Base-by-base conservation (phyloP, 192 early-diverging fungal species). In the Podila verticillata region DNA sequence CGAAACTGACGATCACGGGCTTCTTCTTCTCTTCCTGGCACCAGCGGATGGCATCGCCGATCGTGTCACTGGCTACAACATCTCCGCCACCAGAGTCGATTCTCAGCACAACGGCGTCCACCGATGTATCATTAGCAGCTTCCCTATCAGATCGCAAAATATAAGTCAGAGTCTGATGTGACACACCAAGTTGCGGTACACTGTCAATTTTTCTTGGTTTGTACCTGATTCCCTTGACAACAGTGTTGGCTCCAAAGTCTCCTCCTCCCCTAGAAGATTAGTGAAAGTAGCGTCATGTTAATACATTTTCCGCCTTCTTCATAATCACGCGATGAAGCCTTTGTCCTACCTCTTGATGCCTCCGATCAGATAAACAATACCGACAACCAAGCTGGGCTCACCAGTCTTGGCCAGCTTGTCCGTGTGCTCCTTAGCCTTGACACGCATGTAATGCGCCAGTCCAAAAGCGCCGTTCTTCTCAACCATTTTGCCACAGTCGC, bases 81-180 rank as follows among this genome's bases (percentile, higher is more conserved):
- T 92, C 91, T 61, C 92, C 91, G 22, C 92, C 92, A 48, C 88
- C 87, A 62, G 90, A 89, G 68, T 92, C 89, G n/a, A 94, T 89
- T 54, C 92, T 85, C 48, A 94, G 32, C 7, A 94, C 90, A 48
- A 94, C 82, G 5, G 85, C 88, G 8, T 86, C 85, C 30, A 93
- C 86, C 3, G 68, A 48, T 13, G 77, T 65, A 58, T 93, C 87
- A 29, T 75, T 68, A 5, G 88, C 92, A 1, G 91, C 90, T 12
- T 92, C 84, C 17, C 74, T n/a, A n/a, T n/a, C n/a, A n/a, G n/a
- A n/a, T n/a, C n/a, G n/a, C n/a, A n/a, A n/a, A n/a, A n/a, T n/a
- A n/a, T n/a, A n/a, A n/a, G n/a, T n/a, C n/a, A n/a, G n/a, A n/a
- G n/a, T n/a, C n/a, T n/a, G n/a, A n/a, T n/a, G n/a, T n/a, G n/a